Base-by-base conservation (phyloP, 192 early-diverging fungal species). In the Coemansia brasiliensis region DNA sequence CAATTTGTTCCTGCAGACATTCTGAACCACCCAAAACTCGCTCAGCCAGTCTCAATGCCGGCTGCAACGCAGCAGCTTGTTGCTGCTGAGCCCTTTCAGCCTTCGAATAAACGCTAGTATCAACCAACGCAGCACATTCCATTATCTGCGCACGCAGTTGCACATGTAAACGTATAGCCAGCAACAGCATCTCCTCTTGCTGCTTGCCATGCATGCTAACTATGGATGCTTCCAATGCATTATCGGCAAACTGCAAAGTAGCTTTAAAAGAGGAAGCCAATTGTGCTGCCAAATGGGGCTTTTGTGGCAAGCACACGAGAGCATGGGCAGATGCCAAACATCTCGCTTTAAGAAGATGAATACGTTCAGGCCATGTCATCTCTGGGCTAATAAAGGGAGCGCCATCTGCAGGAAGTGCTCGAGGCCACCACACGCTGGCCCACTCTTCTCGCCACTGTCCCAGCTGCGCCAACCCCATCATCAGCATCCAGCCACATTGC, bases 221-320 rank as follows among this genome's bases (percentile, higher is more conserved):
- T n/a, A n/a, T 41, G 11, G 74, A 69, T 0, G 76, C 76, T 35
- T 79, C 76, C 11, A 79, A 59, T 21, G 76, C 76, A 22, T 79
- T 79, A 11, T 79, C 76, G 22, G 66, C 70, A 54, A 69, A 79
- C 59, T 66, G 25, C 41, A 79, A 21, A 2, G 70, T 41, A 5
- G 61, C 55, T 2, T 63, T 44, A 13, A 79, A n/a, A 18, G 57
- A 32, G 0, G 55, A 27, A 25, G 51, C 57, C 39, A 79, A 26
- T 8, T 3, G 20, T 24, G 39, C 16, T 1, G 13, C 29, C 16
- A 24, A 11, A 3, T 12, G 25, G 2, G 6, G 24, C 7, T 3
- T 24, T 20, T 1, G 24, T 2, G 1, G 52, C 59, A 21, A 67
- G 44, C 26, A 35, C 46, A 2, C 60, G 32, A 67, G 60, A 3